phyloP scores from a whole-genome alignment of 2,329 filamentous ascomycete species.

The Xylaria sp. region DNA sequence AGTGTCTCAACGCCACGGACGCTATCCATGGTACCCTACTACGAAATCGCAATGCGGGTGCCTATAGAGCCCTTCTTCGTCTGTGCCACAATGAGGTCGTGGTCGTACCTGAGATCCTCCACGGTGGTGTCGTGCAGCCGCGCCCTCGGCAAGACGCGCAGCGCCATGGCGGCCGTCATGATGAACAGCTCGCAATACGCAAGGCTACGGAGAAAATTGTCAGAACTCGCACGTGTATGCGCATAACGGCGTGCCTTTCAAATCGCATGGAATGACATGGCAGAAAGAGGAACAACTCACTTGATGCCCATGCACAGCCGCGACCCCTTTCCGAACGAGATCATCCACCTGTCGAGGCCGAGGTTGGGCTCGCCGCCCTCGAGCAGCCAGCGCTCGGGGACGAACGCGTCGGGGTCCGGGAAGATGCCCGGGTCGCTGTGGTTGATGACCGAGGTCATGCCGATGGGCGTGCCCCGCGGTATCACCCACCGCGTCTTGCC shows the following conservation, averaged over 20 bases:
- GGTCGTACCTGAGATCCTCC: constrained; percentile 26
- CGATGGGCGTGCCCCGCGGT: constrained; percentile 26
- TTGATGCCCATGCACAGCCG: constrained; percentile 26
- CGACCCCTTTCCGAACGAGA: constrained; percentile 27
- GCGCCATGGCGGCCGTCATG: constrained; percentile 30
- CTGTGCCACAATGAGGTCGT: constrained; percentile 15
- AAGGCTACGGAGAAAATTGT: constrained; percentile 20
- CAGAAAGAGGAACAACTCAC: constrained; percentile 16
- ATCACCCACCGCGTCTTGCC: constrained; percentile 17
- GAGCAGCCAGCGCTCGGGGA: constrained; percentile 28
- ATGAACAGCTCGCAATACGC: constrained; percentile 37
- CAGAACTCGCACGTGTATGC: constrained; percentile 4
- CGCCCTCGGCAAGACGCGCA: constrained; percentile 29
- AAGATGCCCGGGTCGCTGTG: constrained; percentile 29
- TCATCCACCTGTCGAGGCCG: constrained; percentile 22
- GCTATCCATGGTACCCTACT: too few species aligned
- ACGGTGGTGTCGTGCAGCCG: constrained; percentile 29
- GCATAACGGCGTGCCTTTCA: too few species aligned
- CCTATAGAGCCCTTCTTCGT: constrained; percentile 2
- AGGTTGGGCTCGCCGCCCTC: constrained; percentile 12
- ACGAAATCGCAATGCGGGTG: too few species aligned
- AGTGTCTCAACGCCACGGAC: too few species aligned
- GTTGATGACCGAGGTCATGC: constrained; percentile 31
- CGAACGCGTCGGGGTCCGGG: constrained; percentile 27
- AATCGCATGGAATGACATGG: not conserved